A percentile compares a stretch with the other conserved stretches of the same genome.
Conservation (phyloP, 2,329 filamentous ascomycete genomes). For the Epichloe gansuensis region DNA sequence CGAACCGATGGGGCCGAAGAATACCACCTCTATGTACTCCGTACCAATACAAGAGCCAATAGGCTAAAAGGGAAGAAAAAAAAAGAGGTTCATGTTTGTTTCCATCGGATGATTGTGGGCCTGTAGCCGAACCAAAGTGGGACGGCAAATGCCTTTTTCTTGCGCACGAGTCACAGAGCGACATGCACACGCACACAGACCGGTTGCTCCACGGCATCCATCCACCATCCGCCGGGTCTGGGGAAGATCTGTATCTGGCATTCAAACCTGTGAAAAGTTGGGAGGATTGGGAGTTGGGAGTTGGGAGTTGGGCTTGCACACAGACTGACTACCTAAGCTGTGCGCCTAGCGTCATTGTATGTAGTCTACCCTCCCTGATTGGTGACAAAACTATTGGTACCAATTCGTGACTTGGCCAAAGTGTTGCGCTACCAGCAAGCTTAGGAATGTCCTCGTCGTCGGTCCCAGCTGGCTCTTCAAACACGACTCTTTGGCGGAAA, state of each 20-base stretch:
- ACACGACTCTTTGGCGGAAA: too few relatives aligned
- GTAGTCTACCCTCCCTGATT: neutral
- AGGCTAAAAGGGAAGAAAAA: neutral
- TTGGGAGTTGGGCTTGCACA: neutral
- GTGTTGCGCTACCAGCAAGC: neutral
- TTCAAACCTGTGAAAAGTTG: neutral
- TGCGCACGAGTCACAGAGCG: neutral
- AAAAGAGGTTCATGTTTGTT: neutral
- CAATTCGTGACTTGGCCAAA: neutral
- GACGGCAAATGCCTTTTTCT: neutral
- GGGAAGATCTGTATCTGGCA: neutral
- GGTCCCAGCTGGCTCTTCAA: neutral
- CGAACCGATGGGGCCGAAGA: too few relatives aligned
- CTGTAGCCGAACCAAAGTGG: neutral
- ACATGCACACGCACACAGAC: too few relatives aligned
- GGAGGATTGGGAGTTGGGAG: too few relatives aligned
- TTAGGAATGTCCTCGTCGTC: neutral
- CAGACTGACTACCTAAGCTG: neutral
- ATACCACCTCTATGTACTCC: too few relatives aligned
- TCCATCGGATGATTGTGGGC: neutral
- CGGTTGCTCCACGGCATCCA: too few relatives aligned
- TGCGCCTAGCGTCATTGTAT: neutral
- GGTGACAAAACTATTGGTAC: neutral
- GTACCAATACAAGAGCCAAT: neutral
- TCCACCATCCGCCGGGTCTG: neutral